phyloP scores from a whole-genome alignment of 805 yeast species.

The Naumovozyma baii region DNA sequence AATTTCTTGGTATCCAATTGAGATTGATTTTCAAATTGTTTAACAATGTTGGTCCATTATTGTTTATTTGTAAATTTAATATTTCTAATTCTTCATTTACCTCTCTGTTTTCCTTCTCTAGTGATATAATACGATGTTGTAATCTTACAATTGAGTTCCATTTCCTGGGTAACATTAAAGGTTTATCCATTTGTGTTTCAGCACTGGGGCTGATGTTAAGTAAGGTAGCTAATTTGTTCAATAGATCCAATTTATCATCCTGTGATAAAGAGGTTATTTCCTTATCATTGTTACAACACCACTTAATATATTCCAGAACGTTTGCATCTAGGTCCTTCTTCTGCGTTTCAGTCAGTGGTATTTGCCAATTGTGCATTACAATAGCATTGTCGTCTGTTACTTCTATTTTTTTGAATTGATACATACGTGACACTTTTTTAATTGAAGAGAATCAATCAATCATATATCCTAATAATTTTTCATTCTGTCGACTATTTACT shows the following conservation, averaged over 20 bases:
- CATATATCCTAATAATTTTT: not conserved
- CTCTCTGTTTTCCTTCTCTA: slow-evolving; percentile 49
- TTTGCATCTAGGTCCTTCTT: slow-evolving; percentile 11
- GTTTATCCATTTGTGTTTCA: slow-evolving; percentile 3
- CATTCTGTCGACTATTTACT: not conserved
- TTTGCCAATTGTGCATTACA: slow-evolving; percentile 3
- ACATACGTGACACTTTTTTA: too few relatives aligned
- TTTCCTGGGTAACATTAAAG: slow-evolving; percentile 37
- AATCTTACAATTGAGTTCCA: slow-evolving; percentile 81
- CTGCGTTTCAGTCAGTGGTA: slow-evolving; percentile 11
- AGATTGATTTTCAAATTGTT: not conserved
- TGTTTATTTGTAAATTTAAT: not conserved
- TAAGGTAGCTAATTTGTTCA: not conserved
- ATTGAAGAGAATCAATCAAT: not conserved
- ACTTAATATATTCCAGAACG: slow-evolving; percentile 11
- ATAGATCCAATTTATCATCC: not conserved
- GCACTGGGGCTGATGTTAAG: not conserved
- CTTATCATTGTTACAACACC: slow-evolving; percentile 8
- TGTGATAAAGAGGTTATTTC: too few relatives aligned
- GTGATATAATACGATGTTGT: slow-evolving; percentile 60
- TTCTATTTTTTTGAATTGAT: too few relatives aligned
- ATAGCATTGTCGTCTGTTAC: not conserved
- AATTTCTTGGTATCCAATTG: slow-evolving; percentile 53
- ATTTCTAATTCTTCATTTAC: slow-evolving; percentile 38
- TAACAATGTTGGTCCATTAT: not conserved